Percentiles rank a stretch among this genome's conserved stretches.
These are phyloP conservation scores for Chamaecrista fasciculata DNA, from an alignment of 306 rosid genomes.

Conservation along the genomic window DNA sequence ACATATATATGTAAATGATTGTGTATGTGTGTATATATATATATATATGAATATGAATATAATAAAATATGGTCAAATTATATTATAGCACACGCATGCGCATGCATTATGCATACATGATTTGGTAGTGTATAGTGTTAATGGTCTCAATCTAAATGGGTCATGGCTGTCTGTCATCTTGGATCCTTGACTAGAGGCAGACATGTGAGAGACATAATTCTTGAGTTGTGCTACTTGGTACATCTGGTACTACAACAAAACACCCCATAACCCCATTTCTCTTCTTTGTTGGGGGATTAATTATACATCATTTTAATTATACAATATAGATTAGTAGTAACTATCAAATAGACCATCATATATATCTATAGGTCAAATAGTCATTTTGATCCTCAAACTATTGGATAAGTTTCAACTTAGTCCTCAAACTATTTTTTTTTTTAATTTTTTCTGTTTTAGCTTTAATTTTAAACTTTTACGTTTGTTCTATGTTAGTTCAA, in stretches of 20 bases:
- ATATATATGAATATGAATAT: constrained; percentile 17
- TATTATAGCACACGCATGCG: no score
- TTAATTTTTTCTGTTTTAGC: no score
- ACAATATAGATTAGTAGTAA: no score
- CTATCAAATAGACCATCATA: no score
- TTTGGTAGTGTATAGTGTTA: constrained; percentile 20
- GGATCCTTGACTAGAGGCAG: constrained; percentile 30
- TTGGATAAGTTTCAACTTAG: no score
- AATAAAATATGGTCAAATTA: no score
- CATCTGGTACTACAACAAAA: neutral
- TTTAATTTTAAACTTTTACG: no score
- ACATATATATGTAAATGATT: constrained; percentile 6
- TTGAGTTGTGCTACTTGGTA: neutral
- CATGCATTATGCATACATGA: constrained; percentile 26
- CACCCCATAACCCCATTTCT: neutral
- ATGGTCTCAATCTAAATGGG: constrained; percentile 40
- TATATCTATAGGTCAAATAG: no score
- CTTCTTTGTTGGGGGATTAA: neutral
- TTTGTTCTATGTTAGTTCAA: no score
- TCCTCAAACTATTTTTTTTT: no score
- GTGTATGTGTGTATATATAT: constrained; percentile 7
- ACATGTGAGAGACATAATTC: neutral
- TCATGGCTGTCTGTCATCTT: constrained; percentile 21
- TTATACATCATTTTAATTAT: no score
- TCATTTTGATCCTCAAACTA: no score